These are phyloP conservation scores for Albatrellus ellisii DNA, from an alignment of 768 basidiomycete genomes.

Conservation along the genomic window DNA sequence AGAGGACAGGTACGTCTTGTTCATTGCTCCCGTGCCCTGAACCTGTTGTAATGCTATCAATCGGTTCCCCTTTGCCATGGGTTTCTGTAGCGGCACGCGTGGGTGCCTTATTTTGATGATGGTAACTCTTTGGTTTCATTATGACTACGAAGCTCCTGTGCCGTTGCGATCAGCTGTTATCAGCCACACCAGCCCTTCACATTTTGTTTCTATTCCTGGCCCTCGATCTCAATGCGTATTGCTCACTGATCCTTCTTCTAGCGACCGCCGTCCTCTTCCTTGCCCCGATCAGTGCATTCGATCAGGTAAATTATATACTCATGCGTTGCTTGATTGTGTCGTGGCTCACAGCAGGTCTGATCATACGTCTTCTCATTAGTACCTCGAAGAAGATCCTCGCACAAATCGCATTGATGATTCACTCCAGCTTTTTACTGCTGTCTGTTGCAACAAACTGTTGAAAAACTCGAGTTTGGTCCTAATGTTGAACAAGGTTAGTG, in stretches of 20 bases:
- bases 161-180: constrained; percentile 41
- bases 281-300: constrained; percentile 78
- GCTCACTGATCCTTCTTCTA: constrained; percentile 17
- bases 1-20: constrained; percentile 11
- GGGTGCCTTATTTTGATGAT: constrained; percentile 81
- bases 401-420: constrained; percentile 84
- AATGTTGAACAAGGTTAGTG: constrained; percentile 56
- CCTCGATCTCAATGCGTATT: constrained; percentile 1
- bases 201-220: background rate
- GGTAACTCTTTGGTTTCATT: constrained; percentile 21
- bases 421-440: constrained; percentile 76
- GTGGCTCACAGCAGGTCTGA: background rate
- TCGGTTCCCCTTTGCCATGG: no score
- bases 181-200: constrained; percentile 43
- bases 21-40: background rate
- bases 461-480: constrained; percentile 38
- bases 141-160: constrained; percentile 4
- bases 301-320: constrained; percentile 75
- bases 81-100: constrained; percentile 47
- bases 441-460: constrained; percentile 69
- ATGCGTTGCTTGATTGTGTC: background rate
- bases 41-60: background rate
- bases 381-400: constrained; percentile 76
- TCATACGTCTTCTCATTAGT: constrained; percentile 28
- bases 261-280: constrained; percentile 80